Evolutionary conservation across 257 asterid genomes (phyloP), one percentile per base, ranked within the genome.

Genomic region (Perilla frutescens): DNA sequence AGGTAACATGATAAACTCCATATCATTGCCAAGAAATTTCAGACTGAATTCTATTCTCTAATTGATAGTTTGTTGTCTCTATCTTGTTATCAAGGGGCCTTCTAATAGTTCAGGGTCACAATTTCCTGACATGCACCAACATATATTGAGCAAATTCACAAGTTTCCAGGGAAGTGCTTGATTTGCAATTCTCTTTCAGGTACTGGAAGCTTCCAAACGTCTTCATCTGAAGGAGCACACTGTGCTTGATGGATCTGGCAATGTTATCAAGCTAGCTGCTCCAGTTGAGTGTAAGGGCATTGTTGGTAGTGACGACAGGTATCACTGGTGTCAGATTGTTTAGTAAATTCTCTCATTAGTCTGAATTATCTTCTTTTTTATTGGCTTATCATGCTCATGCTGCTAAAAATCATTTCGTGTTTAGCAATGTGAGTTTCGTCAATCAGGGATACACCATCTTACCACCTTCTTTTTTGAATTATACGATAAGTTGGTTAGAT

Each of bases 271-370:
- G 80, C 82, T 95, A 75, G 98, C 97, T 74, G 99, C 98, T 66
- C 98, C 99, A 53, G 98, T 92, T 74, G 98, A 92, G 85, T 90
- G 96, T 90, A 95, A 95, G 84, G 99, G 98, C 78, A 95, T 92
- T 82, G 96, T 95, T 76, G 99, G 99, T 65, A 95, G 99, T 32
- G 99, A 92, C 81, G 98, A 88, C 91, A 90, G 99, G 99, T 95
- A 79, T 53, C 60, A 62, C 20, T 73, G 34, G 8, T 69, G 26
- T 69, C 48, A 31, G 44, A 60, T 49, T 64, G 48, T 62, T 34
- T n/a, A 4, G 39, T 36, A 57, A 65, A 26, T 54, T 64, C 47
- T 64, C 69, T 63, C 41, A 53, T 58, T 74, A 39, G 45, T 43
- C 40, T 65, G 40, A 13, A 8, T 37, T 3, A 47, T 68, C 47